Evolutionary conservation across 1,284 basidiomycete species (phyloP).

Genomic region (Puccinia polysora): DNA sequence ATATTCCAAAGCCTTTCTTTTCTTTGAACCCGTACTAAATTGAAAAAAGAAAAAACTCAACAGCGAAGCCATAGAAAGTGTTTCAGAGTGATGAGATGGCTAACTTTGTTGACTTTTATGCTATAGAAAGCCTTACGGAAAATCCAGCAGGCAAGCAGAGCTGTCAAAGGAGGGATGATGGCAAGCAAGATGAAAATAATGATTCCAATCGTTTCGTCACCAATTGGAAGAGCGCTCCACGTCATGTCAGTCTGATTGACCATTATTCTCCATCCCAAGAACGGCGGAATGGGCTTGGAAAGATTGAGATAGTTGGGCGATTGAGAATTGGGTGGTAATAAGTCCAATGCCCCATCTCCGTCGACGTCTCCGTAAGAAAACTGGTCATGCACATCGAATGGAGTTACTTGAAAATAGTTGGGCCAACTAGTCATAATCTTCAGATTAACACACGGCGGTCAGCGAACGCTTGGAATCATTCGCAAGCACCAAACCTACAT

Average conservation of each 20-base stretch:
- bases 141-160: constrained; percentile 69
- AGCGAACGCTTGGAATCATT: neutral
- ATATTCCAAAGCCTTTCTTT: constrained; percentile 26
- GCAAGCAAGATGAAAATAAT: constrained; percentile 77
- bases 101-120: constrained; percentile 75
- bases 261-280: constrained; percentile 75
- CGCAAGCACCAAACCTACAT: constrained; percentile 49
- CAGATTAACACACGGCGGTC: neutral
- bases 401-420: constrained; percentile 76
- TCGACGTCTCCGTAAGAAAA: constrained; percentile 79
- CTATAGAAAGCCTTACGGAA: constrained; percentile 95
- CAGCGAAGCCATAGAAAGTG: neutral
- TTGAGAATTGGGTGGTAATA: constrained; percentile 75
- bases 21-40: constrained; percentile 43
- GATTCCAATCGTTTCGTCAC: constrained; percentile 70
- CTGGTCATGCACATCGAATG: constrained; percentile 79
- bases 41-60: neutral
- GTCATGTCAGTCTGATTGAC: constrained; percentile 70
- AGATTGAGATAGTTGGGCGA: constrained; percentile 83
- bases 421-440: constrained; percentile 78
- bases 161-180: constrained; percentile 75
- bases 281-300: constrained; percentile 59
- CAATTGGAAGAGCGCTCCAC: constrained; percentile 74
- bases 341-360: constrained; percentile 76
- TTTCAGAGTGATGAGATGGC: neutral